These are phyloP conservation scores for Iris pallida DNA, from an alignment of 116 monocot species.

Conservation along the genomic window DNA sequence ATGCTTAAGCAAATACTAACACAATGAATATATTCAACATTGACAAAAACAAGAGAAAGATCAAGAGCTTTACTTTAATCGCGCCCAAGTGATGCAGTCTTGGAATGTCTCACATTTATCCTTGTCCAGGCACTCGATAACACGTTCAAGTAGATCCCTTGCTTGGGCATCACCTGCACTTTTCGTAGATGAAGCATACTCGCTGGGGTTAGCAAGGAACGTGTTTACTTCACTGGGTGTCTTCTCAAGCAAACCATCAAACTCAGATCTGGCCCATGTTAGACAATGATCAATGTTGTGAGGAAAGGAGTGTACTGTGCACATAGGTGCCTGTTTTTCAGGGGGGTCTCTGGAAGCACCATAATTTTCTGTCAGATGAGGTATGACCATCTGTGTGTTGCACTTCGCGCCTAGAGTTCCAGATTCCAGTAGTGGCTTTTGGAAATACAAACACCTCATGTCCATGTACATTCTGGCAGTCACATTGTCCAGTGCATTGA, in stretches of 20 bases:
- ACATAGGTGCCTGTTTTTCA: conserved; percentile 61
- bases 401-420: conserved; percentile 49
- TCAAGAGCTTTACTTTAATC: conserved; percentile 32
- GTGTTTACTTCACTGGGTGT: conserved; percentile 47
- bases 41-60: conserved; percentile 1
- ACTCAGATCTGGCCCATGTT: conserved; percentile 57
- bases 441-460: conserved; percentile 48
- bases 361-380: conserved; percentile 63
- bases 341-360: conserved; percentile 60
- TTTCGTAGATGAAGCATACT: conserved; percentile 36
- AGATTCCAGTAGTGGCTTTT: conserved; percentile 58
- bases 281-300: conserved; percentile 61
- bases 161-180: conserved; percentile 51
- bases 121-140: conserved; percentile 40
- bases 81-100: conserved; percentile 47
- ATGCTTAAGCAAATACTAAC: not conserved
- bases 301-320: conserved; percentile 58
- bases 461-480: conserved; percentile 63
- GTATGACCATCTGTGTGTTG: conserved; percentile 58
- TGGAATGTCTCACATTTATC: conserved; percentile 48
- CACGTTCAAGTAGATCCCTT: conserved; percentile 38
- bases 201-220: conserved; percentile 31
- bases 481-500: conserved; percentile 62
- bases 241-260: conserved; percentile 57
- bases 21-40: not conserved